Base-by-base conservation (phyloP, 1,139 yeast species). In the Zhuliangozyma parablackwelliae region DNA sequence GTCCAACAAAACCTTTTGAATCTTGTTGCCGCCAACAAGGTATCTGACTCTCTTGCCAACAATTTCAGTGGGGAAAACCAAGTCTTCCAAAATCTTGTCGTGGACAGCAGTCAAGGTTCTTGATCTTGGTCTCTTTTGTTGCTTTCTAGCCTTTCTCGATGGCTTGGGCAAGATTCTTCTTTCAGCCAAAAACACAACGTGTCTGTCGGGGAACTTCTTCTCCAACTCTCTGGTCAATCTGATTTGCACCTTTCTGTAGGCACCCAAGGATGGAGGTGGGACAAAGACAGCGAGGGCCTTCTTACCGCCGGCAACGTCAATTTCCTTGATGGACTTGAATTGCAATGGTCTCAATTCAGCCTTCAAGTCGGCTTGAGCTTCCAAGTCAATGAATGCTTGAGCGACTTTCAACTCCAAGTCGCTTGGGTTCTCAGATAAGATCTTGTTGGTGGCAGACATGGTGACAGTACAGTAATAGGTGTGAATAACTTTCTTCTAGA, bases 171-270 rank as follows among this genome's bases (percentile, higher is more conserved):
- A 82, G 78, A 92, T 92, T 81, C 97, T 90, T 82, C 98, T 89
- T 81, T 92, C 97, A 67, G 97, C 98, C 67, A 92, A 82, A 87
- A 92, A 89, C 60, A 92, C 94, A 74, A 92, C 97, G 74, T 92
- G 97, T 75, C 96, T 88, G 82, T 92, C 98, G 69, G 97, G 95
- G 90, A 92, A 92, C 80, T 92, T 92, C 95, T 92, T 92, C 80
- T 92, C 98, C 71, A 92, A 87, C 80, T 92, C 98, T 79, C 98
- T 92, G 78, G 97, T 89, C 71, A 92, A 84, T 79, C 88, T 83
- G 66, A 80, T 81, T 81, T 92, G 98, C 61, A 89, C 95, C 79
- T 84, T 89, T 89, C 92, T 96, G 94, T 87, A 90, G 57, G 85
- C 83, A 57, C 78, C 62, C 70, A 92, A 83, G 61, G 89, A 78